A percentile compares a stretch with the other conserved stretches of the same genome.
These are phyloP conservation scores for Nicotiana sylvestris DNA, from an alignment of 257 asterid species.

Conservation along the genomic window DNA sequence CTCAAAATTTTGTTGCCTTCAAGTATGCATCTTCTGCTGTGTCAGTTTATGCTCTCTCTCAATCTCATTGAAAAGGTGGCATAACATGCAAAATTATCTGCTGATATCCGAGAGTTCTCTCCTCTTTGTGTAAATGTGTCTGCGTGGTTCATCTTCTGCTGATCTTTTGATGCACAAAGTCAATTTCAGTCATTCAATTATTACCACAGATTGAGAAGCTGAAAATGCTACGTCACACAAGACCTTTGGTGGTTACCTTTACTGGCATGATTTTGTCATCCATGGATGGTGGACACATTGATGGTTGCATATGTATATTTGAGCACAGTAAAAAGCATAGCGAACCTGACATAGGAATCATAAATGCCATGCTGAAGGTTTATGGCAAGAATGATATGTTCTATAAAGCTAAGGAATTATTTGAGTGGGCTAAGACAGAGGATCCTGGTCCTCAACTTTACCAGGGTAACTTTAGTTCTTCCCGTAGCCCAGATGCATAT, in stretches of 20 bases:
- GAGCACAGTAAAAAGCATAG: constrained; percentile 54
- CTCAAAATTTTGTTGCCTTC: neutral
- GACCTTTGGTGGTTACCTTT: constrained; percentile 68
- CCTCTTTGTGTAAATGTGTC: neutral
- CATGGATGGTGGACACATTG: constrained; percentile 75
- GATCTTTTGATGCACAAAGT: neutral
- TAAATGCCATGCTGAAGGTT: constrained; percentile 82
- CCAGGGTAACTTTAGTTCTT: constrained; percentile 19
- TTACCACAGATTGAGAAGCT: constrained; percentile 66
- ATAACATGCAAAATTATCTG: neutral
- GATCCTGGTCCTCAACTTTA: constrained; percentile 24
- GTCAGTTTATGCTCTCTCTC: neutral
- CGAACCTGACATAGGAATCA: constrained; percentile 62
- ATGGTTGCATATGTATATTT: constrained; percentile 56
- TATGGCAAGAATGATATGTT: constrained; percentile 76
- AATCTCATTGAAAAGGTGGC: neutral
- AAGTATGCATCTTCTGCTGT: neutral
- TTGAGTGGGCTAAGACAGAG: constrained; percentile 49
- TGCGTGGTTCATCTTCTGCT: neutral
- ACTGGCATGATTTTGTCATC: constrained; percentile 85
- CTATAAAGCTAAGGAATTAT: constrained; percentile 71
- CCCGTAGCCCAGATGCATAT: constrained; percentile 45
- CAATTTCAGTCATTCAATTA: neutral
- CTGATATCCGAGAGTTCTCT: neutral
- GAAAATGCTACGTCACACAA: constrained; percentile 35